phyloP scores from a whole-genome alignment of 2,329 filamentous ascomycete genomes.

The Botryotinia calthae region DNA sequence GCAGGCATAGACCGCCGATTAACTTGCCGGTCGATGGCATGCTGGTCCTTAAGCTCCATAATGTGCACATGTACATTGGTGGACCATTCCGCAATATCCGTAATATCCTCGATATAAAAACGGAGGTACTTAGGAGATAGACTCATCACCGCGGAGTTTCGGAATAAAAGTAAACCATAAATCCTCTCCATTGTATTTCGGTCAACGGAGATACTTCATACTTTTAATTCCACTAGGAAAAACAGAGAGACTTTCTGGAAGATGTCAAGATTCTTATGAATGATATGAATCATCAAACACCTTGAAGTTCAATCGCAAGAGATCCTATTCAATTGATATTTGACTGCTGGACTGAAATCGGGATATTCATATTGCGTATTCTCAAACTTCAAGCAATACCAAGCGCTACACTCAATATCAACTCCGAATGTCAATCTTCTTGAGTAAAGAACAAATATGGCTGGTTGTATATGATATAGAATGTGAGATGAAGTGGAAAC shows the following conservation, averaged over 20 bases:
- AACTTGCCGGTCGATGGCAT: neutral
- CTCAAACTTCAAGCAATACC: neutral
- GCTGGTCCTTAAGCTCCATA: neutral
- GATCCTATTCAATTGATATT: neutral
- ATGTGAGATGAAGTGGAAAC: neutral
- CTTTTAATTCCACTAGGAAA: neutral
- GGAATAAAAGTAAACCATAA: neutral
- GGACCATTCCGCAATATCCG: slow-evolving; percentile 1
- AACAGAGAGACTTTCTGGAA: neutral
- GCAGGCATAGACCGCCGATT: neutral
- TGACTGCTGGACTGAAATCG: neutral
- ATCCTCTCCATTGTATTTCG: neutral
- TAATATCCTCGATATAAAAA: neutral
- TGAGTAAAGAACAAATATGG: neutral
- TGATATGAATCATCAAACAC: neutral
- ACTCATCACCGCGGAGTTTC: neutral
- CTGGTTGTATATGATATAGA: neutral
- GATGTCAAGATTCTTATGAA: too few species aligned
- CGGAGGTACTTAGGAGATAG: neutral
- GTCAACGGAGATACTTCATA: neutral
- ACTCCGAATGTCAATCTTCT: neutral
- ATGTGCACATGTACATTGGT: neutral
- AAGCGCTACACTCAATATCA: neutral
- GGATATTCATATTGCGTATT: neutral
- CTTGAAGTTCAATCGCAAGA: neutral